Percentiles rank a stretch among this genome's conserved stretches.
Evolutionary conservation across 1,139 yeast species (phyloP).

Genomic region (Hyphopichia wangnamkhiaoensis): DNA sequence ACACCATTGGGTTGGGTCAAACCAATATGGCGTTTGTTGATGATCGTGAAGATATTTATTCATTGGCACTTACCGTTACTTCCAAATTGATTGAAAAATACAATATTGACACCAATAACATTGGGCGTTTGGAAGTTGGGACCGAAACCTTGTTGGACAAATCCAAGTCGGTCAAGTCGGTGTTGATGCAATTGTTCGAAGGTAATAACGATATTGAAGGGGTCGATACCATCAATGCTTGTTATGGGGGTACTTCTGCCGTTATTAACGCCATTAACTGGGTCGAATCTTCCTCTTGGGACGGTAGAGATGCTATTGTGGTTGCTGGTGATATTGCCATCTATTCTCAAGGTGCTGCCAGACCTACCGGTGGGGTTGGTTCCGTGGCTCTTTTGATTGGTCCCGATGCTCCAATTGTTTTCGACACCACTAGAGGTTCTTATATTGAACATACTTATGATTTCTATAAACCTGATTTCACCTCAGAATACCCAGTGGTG

Average conservation of each 20-base stretch:
- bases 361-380: conserved; percentile 99
- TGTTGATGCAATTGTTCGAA: conserved; percentile 90
- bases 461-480: conserved; percentile 96
- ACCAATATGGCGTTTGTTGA: conserved; percentile 97
- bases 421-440: conserved; percentile 86
- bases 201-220: conserved; percentile 94
- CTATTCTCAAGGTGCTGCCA: conserved; percentile 95
- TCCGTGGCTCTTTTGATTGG: conserved; percentile 94
- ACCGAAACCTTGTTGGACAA: conserved; percentile 97
- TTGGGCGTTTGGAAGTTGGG: conserved; percentile 98
- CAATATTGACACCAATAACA: conserved; percentile 72
- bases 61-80: conserved; percentile 82
- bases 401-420: conserved; percentile 95
- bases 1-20: conserved; percentile 98
- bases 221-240: conserved; percentile 93
- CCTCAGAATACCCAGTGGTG: conserved; percentile 94
- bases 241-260: conserved; percentile 98
- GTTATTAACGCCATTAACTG: conserved; percentile 92
- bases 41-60: conserved; percentile 96
- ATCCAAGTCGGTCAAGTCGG: conserved; percentile 95
- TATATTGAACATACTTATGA: conserved; percentile 97
- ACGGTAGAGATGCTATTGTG: conserved; percentile 96
- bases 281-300: conserved; percentile 97
- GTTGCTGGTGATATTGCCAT: conserved; percentile 98
- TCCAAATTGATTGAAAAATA: conserved; percentile 76